phyloP scores from a whole-genome alignment of 2,329 filamentous ascomycete genomes.

The Monosporascus sp. region DNA sequence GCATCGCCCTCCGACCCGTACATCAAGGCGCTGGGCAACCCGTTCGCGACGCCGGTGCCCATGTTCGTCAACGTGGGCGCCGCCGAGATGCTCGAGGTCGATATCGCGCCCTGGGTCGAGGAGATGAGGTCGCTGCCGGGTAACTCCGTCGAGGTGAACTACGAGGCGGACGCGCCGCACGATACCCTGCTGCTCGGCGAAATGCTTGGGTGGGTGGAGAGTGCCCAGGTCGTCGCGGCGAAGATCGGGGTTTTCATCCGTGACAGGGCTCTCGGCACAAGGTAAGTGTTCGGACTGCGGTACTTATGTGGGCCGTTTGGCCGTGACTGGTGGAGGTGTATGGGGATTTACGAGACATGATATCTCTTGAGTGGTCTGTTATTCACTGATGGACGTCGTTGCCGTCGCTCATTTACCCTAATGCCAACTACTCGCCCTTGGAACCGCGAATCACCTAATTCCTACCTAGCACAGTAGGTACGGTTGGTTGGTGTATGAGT shows the following conservation, averaged over 20 bases:
- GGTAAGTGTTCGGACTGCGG: no score
- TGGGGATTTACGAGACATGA: no score
- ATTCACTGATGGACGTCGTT: no score
- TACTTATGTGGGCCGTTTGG: no score
- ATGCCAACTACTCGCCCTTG: no score
- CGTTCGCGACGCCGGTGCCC: conserved; percentile 17
- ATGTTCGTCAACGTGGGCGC: conserved; percentile 16
- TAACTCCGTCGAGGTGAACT: conserved; percentile 29
- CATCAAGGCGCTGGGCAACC: conserved; percentile 15
- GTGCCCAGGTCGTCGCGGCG: conserved; percentile 14
- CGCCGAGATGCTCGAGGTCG: conserved; percentile 28
- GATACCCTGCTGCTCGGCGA: conserved; percentile 39
- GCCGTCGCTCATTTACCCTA: no score
- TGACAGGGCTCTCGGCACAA: background rate
- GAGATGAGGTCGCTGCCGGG: conserved; percentile 18
- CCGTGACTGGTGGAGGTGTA: no score
- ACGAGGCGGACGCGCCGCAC: conserved; percentile 36
- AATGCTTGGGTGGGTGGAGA: conserved; percentile 36
- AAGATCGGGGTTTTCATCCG: conserved; percentile 19
- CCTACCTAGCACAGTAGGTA: no score
- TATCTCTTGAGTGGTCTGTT: no score
- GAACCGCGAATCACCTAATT: no score
- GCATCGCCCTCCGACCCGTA: conserved; percentile 27
- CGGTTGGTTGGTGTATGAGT: no score
- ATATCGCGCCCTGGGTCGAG: conserved; percentile 55